These are phyloP conservation scores for Hypoxylon fuscum DNA, from an alignment of 495 filamentous ascomycete species.

Conservation along the genomic window DNA sequence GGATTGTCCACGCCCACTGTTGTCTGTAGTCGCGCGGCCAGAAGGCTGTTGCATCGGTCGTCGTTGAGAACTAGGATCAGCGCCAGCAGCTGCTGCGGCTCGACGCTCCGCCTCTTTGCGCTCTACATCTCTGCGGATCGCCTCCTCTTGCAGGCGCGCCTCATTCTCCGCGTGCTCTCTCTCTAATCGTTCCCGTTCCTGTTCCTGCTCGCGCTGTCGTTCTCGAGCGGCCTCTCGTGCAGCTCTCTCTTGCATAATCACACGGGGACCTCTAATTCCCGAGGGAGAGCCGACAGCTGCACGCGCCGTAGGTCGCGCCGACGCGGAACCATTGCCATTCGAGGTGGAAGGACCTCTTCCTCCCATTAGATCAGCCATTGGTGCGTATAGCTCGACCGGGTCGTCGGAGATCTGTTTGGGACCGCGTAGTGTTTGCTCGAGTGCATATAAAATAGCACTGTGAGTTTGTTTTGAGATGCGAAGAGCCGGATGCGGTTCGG, in stretches of 20 bases:
- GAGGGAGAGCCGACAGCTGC: conserved; percentile 59
- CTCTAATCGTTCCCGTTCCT: conserved; percentile 64
- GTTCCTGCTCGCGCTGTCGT: conserved; percentile 67
- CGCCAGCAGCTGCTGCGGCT: conserved; percentile 70
- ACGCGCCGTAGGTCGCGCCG: conserved; percentile 51
- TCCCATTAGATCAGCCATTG: conserved; percentile 85
- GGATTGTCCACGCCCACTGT: conserved; percentile 23
- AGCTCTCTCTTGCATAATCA: conserved; percentile 78
- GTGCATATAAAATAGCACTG: conserved; percentile 83
- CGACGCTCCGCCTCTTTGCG: conserved; percentile 59
- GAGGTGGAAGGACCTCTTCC: conserved; percentile 58
- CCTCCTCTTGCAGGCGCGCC: conserved; percentile 63
- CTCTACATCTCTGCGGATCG: conserved; percentile 51
- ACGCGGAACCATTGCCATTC: conserved; percentile 59
- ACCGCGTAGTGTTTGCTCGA: conserved; percentile 88
- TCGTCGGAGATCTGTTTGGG: conserved; percentile 88
- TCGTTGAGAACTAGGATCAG: conserved; percentile 55
- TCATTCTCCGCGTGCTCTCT: conserved; percentile 63
- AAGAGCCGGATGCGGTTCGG: conserved; percentile 48
- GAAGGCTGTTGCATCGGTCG: conserved; percentile 37
- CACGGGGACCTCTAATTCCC: conserved; percentile 67
- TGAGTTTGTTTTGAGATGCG: conserved; percentile 58
- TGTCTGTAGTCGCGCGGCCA: conserved; percentile 33
- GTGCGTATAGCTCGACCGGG: conserved; percentile 87
- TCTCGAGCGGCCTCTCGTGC: conserved; percentile 67